These are phyloP conservation scores for Ananas comosus DNA, from an alignment of 176 grass and related monocot species.

Conservation along the genomic window DNA sequence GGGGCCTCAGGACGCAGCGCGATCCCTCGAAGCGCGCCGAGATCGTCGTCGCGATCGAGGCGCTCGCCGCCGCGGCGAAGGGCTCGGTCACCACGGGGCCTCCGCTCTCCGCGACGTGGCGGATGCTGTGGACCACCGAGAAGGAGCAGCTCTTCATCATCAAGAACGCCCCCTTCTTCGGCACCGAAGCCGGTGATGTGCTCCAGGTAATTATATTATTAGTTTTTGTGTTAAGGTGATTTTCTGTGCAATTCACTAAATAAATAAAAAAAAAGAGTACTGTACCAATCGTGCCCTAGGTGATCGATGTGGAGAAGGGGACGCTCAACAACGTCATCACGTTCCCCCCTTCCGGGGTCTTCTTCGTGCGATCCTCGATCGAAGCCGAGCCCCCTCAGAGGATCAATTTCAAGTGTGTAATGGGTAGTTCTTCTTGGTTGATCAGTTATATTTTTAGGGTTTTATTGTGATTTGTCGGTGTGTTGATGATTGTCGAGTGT, in stretches of 20 bases:
- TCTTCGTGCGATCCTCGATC: constrained; percentile 63
- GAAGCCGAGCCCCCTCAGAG: constrained; percentile 64
- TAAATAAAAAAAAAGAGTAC: too few species aligned
- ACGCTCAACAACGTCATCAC: constrained; percentile 86
- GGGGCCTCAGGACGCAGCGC: constrained; percentile 61
- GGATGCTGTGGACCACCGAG: constrained; percentile 92
- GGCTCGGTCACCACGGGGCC: constrained; percentile 37
- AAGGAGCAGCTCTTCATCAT: constrained; percentile 97
- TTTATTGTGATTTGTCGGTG: not conserved
- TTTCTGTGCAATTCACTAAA: too few species aligned
- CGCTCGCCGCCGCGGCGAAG: constrained; percentile 30
- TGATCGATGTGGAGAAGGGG: constrained; percentile 52
- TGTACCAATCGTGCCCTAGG: constrained; percentile 43
- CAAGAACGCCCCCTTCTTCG: constrained; percentile 53
- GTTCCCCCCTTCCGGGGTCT: constrained; percentile 70
- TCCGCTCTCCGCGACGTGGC: constrained; percentile 68
- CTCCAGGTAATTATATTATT: constrained; percentile 29
- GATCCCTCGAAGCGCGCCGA: constrained; percentile 45
- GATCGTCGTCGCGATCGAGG: constrained; percentile 69
- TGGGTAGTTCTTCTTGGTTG: not conserved
- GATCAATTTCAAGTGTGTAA: constrained; percentile 67
- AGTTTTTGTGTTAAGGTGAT: too few species aligned
- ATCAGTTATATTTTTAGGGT: not conserved
- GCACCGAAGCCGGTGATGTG: constrained; percentile 76
- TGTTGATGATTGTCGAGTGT: not conserved